phyloP scores from a whole-genome alignment of 75 land plant species.

The Cunninghamia lanceolata region DNA sequence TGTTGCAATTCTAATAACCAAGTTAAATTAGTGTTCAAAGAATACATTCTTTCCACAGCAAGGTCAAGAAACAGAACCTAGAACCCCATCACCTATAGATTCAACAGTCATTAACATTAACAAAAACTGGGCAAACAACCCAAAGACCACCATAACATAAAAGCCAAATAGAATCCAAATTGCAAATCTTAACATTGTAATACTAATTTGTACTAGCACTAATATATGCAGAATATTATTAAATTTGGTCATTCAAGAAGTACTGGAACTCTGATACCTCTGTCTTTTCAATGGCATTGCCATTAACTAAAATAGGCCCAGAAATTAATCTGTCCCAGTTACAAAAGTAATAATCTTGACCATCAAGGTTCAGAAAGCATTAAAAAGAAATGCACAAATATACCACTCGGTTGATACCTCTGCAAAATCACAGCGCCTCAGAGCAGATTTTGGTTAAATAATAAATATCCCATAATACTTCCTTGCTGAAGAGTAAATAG shows the following conservation, averaged over 20 bases:
- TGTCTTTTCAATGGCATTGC: neutral
- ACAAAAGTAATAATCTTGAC: neutral
- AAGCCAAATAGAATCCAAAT: neutral
- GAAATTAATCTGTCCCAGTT: neutral
- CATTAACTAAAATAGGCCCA: neutral
- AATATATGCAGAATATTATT: neutral
- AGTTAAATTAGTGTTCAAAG: too few relatives aligned
- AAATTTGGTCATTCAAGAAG: neutral
- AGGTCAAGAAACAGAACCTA: neutral
- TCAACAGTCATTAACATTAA: neutral
- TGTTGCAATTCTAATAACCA: neutral
- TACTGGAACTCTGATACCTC: neutral
- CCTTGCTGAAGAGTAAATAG: conserved; percentile 9
- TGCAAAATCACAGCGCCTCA: neutral
- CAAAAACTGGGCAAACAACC: neutral
- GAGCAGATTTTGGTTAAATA: neutral
- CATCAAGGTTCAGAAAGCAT: neutral
- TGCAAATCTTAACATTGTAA: too few relatives aligned
- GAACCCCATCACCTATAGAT: neutral
- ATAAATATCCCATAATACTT: neutral
- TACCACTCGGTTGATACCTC: neutral
- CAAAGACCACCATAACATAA: neutral
- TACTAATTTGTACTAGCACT: too few relatives aligned
- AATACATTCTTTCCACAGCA: neutral
- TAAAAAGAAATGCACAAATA: neutral